Evolutionary conservation across 2,329 filamentous ascomycete genomes (phyloP).

Genomic region (Arthroderma sp.): DNA sequence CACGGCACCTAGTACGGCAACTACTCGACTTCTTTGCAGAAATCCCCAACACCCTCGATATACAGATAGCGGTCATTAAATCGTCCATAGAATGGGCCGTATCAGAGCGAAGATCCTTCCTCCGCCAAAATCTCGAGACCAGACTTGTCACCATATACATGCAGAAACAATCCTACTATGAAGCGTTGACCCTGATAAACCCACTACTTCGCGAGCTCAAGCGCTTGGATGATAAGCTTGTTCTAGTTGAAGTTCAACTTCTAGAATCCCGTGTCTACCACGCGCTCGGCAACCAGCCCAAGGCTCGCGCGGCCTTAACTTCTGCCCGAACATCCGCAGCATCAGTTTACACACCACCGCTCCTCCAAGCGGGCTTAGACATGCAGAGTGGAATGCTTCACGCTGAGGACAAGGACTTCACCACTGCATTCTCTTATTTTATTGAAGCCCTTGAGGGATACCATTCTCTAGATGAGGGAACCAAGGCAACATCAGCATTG

Average conservation of each 20-base stretch:
- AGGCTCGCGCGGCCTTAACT: conserved; percentile 87
- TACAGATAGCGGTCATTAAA: conserved; percentile 88
- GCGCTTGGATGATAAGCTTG: conserved; percentile 94
- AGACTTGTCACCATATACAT: conserved; percentile 89
- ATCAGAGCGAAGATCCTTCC: conserved; percentile 83
- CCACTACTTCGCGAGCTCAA: conserved; percentile 90
- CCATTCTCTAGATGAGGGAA: conserved; percentile 75
- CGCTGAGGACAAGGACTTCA: conserved; percentile 97
- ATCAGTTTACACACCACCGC: conserved; percentile 89
- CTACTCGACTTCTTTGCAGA: conserved; percentile 88
- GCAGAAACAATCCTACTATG: conserved; percentile 95
- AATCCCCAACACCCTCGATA: conserved; percentile 89
- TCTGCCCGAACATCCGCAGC: conserved; percentile 89
- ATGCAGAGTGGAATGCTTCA: conserved; percentile 99
- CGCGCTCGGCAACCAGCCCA: conserved; percentile 88
- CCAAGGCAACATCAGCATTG: conserved; percentile 86
- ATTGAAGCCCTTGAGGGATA: conserved; percentile 98
- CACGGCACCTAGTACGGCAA: conserved; percentile 58
- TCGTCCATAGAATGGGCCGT: conserved; percentile 99
- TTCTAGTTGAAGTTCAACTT: conserved; percentile 93
- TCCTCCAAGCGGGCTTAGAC: conserved; percentile 89
- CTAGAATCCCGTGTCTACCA: conserved; percentile 96
- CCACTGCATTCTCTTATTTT: conserved; percentile 97
- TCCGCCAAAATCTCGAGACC: conserved; percentile 95
- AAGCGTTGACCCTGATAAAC: conserved; percentile 93